Evolutionary conservation across 2,329 filamentous ascomycete genomes (phyloP), one percentile per base, ranked within the genome.

Genomic region (Rhynchosporium agropyri): DNA sequence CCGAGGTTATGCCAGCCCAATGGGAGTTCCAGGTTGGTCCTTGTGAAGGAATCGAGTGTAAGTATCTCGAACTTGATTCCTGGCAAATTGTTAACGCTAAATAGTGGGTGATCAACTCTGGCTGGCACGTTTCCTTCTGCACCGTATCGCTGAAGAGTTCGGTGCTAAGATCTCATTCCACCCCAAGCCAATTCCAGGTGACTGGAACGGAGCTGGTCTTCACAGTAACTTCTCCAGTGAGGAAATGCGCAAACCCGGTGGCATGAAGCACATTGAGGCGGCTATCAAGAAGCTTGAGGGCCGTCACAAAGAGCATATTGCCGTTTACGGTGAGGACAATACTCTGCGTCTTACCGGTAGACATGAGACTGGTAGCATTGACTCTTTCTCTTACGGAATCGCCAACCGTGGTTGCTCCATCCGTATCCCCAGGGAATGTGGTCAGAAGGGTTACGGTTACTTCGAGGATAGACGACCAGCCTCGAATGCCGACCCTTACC

Each of bases 11-110:
- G 91, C 90, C 92, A 68, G 92, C 90, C 65, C 94, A 97, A 80
- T 98, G 94, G 94, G 94, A 98, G 79, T 97, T 91, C 87, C 94
- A 97, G 78, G 91, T 97, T 73, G 94, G 94, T 63, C 94, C 94
- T 68, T 96, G 91, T 80, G 79, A 82, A 60, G 94, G 92, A 68
- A 97, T 97, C 73, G 82, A 88, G 77, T 90, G 89, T 91, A 78
- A 80, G 86, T 67, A 46, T 55, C 49, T 57, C 33, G 53, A 46
- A 36, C 36, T 60, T 45, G 55, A 51, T 54, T 54, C 57, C 20
- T n/a, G 10, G 58, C 26, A 51, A 54, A 49, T 3, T 26, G 45
- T 71, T 74, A 71, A 75, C 66, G 50, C 63, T 64, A 72, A 58
- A 48, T 70, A 89, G 88, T 98, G 84, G 95, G 95, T 78, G 95